phyloP scores from a whole-genome alignment of 768 basidiomycete genomes.

The Collybia sordida region DNA sequence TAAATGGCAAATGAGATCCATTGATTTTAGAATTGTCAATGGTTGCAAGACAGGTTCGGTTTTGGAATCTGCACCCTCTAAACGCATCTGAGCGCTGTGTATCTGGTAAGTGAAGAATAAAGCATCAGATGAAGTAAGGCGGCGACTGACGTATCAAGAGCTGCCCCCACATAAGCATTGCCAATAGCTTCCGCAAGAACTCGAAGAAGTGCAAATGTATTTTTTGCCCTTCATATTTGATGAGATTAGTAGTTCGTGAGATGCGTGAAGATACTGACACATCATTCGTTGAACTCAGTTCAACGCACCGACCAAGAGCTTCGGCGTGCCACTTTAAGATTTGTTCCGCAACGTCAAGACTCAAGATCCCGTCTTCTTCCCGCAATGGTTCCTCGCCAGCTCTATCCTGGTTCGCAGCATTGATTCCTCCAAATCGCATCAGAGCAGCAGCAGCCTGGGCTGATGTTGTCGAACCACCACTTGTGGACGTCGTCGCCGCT shows the following conservation, averaged over 20 bases:
- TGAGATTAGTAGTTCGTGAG: constrained; percentile 3
- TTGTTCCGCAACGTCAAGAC: constrained; percentile 75
- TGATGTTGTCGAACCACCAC: constrained; percentile 64
- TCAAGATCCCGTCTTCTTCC: constrained; percentile 83
- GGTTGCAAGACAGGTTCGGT: constrained; percentile 76
- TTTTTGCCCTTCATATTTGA: constrained; percentile 84
- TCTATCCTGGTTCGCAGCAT: constrained; percentile 48
- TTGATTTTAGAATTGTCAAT: constrained; percentile 61
- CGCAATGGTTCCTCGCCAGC: constrained; percentile 65
- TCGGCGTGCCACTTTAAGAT: constrained; percentile 99
- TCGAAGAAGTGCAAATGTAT: constrained; percentile 78
- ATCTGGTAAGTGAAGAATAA: constrained; percentile 9
- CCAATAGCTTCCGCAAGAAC: constrained; percentile 88
- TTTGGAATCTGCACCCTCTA: constrained; percentile 76
- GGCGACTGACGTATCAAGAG: constrained; percentile 82
- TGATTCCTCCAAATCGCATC: constrained; percentile 87
- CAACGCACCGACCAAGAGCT: constrained; percentile 91
- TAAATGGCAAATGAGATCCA: constrained; percentile 89
- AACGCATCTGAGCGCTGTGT: constrained; percentile 62
- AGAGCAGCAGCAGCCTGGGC: constrained; percentile 87
- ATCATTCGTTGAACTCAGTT: constrained; percentile 79
- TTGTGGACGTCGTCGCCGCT: constrained; percentile 61
- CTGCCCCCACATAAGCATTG: constrained; percentile 83
- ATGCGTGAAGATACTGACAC: constrained; percentile 55
- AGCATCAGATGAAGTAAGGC: not conserved